Percentiles rank a stretch among this genome's conserved stretches.
Evolutionary conservation across 495 filamentous ascomycete genomes (phyloP).

Genomic region (Barbatosphaeria neglecta): DNA sequence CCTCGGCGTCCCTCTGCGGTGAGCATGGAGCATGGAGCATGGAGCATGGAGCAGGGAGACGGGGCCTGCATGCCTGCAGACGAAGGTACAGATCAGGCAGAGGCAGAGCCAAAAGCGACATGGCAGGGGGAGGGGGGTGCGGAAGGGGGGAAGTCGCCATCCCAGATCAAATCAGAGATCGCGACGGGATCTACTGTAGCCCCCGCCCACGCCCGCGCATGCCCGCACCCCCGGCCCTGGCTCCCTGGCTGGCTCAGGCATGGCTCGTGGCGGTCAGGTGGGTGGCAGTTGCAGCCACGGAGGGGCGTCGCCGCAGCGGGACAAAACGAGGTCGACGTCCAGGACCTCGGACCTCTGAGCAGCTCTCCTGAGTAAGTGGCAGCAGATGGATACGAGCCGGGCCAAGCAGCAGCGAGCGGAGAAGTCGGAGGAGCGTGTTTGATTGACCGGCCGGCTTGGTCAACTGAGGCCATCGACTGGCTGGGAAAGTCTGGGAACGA

Average conservation of each 20-base stretch:
- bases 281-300: background rate
- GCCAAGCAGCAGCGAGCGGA: too few relatives aligned
- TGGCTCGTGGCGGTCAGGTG: background rate
- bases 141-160: slow-evolving; percentile 7
- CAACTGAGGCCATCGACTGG: slow-evolving; percentile 7
- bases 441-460: background rate
- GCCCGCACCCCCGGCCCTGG: background rate
- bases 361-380: background rate
- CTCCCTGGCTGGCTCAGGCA: background rate
- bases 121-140: background rate
- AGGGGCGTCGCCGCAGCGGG: background rate
- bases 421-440: slow-evolving; percentile 1
- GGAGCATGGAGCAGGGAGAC: background rate
- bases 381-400: too few relatives aligned
- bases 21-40: background rate
- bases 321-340: background rate
- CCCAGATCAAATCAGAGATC: slow-evolving; percentile 21
- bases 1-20: too few relatives aligned
- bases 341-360: background rate
- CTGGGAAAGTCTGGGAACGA: slow-evolving; percentile 11
- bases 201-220: slow-evolving; percentile 5
- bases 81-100: background rate
- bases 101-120: background rate
- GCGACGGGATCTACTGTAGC: slow-evolving; percentile 4
- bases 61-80: too few relatives aligned